Evolutionary conservation across 225 moss, liverwort and hornwort genomes (phyloP).

Genomic region (Neckera pumila): DNA sequence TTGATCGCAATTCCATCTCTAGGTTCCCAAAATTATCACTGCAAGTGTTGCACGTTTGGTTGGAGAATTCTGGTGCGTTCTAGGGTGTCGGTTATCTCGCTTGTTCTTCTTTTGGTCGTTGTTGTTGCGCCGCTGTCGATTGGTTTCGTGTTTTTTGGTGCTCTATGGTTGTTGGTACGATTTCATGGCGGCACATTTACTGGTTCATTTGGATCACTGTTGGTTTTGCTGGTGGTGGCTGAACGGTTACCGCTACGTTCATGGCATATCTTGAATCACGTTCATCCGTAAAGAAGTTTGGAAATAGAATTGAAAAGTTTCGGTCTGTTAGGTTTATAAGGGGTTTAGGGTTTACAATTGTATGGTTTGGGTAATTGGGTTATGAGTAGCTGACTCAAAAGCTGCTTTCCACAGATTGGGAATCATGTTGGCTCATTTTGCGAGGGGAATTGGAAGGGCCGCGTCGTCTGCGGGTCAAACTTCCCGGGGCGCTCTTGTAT

Average conservation of each 20-base stretch:
- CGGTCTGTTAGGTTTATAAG: background rate
- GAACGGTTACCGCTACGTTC: background rate
- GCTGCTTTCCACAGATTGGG: background rate
- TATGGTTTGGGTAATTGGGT: background rate
- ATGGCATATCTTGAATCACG: background rate
- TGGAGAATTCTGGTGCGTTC: background rate
- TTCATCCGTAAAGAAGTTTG: background rate
- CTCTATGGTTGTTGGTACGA: background rate
- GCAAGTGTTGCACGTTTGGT: background rate
- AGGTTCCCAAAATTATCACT: background rate
- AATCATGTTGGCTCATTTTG: conserved; percentile 35
- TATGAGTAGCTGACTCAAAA: background rate
- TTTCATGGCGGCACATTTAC: background rate
- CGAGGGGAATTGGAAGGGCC: conserved; percentile 19
- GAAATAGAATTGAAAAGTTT: background rate
- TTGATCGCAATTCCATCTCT: background rate
- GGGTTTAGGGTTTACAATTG: background rate
- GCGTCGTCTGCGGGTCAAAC: conserved; percentile 1
- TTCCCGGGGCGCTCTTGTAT: conserved; percentile 10
- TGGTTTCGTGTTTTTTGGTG: background rate
- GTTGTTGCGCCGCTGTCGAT: background rate
- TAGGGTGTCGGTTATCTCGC: background rate
- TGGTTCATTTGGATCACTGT: background rate
- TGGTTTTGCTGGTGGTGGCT: background rate
- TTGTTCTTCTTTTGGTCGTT: background rate